Conservation (phyloP, 768 basidiomycete genomes). For the Agrocybe pediades region DNA sequence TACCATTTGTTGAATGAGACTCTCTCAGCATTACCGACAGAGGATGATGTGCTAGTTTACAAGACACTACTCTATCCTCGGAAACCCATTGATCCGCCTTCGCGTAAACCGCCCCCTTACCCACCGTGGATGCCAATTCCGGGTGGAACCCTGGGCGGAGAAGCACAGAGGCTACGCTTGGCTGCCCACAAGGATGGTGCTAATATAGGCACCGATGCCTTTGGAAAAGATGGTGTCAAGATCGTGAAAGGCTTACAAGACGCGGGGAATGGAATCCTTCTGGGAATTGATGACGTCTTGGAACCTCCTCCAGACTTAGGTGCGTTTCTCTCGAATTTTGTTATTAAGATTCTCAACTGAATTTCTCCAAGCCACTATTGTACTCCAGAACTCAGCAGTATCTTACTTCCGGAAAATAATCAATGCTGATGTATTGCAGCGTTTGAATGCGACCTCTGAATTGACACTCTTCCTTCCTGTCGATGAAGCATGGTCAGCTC, state of each 20-base stretch:
- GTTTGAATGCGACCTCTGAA: slow-evolving; percentile 68
- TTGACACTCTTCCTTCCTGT: slow-evolving; percentile 90
- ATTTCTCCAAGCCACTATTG: slow-evolving; percentile 52
- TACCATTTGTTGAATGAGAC: slow-evolving; percentile 93
- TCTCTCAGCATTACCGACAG: slow-evolving; percentile 46
- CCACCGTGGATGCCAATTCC: slow-evolving; percentile 88
- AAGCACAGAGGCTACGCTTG: slow-evolving; percentile 80
- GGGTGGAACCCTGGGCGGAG: slow-evolving; percentile 76
- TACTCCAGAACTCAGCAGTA: slow-evolving; percentile 59
- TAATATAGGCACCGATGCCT: slow-evolving; percentile 76
- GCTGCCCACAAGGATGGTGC: slow-evolving; percentile 47
- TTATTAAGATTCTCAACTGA: slow-evolving; percentile 2
- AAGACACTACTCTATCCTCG: slow-evolving; percentile 77
- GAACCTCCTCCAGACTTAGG: slow-evolving; percentile 75
- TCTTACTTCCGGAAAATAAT: slow-evolving; percentile 79
- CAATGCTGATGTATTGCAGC: slow-evolving; percentile 53
- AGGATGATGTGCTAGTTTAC: slow-evolving; percentile 41
- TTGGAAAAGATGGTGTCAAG: slow-evolving; percentile 72
- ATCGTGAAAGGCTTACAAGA: slow-evolving; percentile 57
- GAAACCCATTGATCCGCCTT: slow-evolving; percentile 56
- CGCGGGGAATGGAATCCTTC: slow-evolving; percentile 75
- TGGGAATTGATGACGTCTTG: slow-evolving; percentile 76
- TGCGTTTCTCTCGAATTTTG: slow-evolving; percentile 37
- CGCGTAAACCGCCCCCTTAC: slow-evolving; percentile 66
- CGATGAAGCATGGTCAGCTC: slow-evolving; percentile 77